Evolutionary conservation across 148 eudicot genomes (phyloP).

Genomic region (Nepenthes gracilis): DNA sequence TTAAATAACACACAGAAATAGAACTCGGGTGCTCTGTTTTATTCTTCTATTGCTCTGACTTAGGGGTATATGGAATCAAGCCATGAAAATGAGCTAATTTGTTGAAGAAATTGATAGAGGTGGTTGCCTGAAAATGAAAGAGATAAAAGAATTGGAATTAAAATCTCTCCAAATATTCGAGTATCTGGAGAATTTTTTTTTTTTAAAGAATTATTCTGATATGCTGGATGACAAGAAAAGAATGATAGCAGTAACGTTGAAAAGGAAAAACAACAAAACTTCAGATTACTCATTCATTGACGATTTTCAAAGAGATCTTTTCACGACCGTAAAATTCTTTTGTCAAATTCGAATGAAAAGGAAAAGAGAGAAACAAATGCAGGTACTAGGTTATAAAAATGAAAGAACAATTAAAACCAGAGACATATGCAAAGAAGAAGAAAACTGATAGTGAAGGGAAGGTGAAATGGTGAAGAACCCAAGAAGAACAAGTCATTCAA

Average conservation of each 20-base stretch:
- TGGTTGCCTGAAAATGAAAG: neutral
- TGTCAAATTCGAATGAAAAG: no score
- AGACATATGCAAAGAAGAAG: no score
- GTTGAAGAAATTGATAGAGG: no score
- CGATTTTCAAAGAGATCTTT: no score
- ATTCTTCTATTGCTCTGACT: no score
- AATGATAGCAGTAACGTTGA: constrained; percentile 3
- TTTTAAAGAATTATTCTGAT: neutral
- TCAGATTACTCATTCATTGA: neutral
- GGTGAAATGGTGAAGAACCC: no score
- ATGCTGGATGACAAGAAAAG: constrained; percentile 18
- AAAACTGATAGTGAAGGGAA: no score
- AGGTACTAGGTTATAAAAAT: neutral
- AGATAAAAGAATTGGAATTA: constrained; percentile 3
- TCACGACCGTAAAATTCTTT: no score
- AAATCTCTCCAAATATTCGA: neutral
- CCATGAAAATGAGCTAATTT: no score
- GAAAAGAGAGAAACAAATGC: neutral
- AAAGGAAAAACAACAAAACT: constrained; percentile 3
- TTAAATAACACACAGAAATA: neutral
- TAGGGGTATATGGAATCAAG: no score
- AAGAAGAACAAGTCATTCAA: neutral
- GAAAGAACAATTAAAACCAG: neutral
- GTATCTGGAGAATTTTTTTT: neutral
- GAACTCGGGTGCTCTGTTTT: no score